Conservation (phyloP, 2,329 filamentous ascomycete genomes). For the Colletotrichum coccodes region DNA sequence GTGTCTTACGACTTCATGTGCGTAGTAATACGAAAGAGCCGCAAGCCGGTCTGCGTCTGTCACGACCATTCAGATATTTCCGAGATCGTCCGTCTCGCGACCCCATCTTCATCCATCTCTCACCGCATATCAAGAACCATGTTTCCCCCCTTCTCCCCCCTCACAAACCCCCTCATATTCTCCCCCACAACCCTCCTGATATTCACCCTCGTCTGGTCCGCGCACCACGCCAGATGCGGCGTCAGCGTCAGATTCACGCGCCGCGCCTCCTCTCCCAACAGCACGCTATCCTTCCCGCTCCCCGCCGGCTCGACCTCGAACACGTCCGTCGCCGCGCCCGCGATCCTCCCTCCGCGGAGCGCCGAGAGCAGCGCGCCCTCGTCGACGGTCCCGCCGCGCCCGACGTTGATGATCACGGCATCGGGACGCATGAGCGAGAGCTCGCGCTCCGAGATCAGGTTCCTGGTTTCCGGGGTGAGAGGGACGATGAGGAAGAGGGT, state of each 20-base stretch:
- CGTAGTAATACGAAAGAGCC: too few species aligned
- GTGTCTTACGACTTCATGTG: too few species aligned
- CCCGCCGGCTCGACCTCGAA: constrained; percentile 38
- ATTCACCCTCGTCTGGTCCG: constrained; percentile 33
- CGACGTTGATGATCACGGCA: constrained; percentile 39
- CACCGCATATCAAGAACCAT: constrained; percentile 28
- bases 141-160: constrained; percentile 23
- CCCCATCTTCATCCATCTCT: background rate
- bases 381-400: constrained; percentile 46
- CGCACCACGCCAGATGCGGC: constrained; percentile 41
- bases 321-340: constrained; percentile 49
- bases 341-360: constrained; percentile 40
- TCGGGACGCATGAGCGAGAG: constrained; percentile 37
- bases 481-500: constrained; percentile 39
- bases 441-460: constrained; percentile 35
- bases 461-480: constrained; percentile 33
- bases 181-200: constrained; percentile 28
- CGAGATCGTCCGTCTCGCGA: background rate
- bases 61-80: background rate
- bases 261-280: constrained; percentile 19
- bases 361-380: constrained; percentile 46
- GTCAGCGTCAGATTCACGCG: constrained; percentile 44
- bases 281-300: constrained; percentile 26
- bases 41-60: too few species aligned
- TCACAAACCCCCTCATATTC: constrained; percentile 25